A percentile compares a stretch with the other conserved stretches of the same genome.
Evolutionary conservation across 805 yeast genomes (phyloP).

Genomic region (Wickerhamiella spandovensis): DNA sequence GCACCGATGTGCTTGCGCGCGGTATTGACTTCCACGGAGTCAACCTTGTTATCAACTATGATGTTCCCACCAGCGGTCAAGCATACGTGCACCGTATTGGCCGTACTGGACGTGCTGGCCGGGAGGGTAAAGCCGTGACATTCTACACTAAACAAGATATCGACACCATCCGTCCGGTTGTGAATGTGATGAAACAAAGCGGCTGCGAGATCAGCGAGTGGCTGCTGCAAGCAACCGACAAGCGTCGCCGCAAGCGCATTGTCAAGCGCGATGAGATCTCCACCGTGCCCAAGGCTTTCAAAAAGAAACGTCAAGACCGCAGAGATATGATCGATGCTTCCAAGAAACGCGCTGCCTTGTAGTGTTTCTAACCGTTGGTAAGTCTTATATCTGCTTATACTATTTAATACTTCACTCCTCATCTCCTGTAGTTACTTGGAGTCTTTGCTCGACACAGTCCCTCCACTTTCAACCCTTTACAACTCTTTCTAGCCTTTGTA

Average conservation of each 20-base stretch:
- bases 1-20: conserved; percentile 91
- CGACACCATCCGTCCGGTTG: conserved; percentile 60
- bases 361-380: too few relatives aligned
- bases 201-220: conserved; percentile 59
- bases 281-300: conserved; percentile 39
- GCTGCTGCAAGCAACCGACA: conserved; percentile 42
- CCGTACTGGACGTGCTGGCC: conserved; percentile 95
- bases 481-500: too few relatives aligned
- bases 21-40: conserved; percentile 97
- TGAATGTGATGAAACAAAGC: conserved; percentile 91
- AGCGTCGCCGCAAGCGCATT: conserved; percentile 20
- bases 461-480: too few relatives aligned
- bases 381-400: background rate
- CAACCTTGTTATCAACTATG: conserved; percentile 87
- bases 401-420: background rate
- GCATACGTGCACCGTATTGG: conserved; percentile 96
- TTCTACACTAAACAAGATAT: conserved; percentile 86
- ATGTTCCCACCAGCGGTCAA: conserved; percentile 87
- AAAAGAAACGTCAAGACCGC: conserved; percentile 45
- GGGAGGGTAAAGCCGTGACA: conserved; percentile 75
- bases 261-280: conserved; percentile 61
- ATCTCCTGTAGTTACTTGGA: too few relatives aligned
- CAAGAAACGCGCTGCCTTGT: conserved; percentile 3
- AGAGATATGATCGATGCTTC: conserved; percentile 46
- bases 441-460: too few relatives aligned